Base-by-base conservation (phyloP, 768 basidiomycete genomes). In the Leucosporidium scottii region DNA sequence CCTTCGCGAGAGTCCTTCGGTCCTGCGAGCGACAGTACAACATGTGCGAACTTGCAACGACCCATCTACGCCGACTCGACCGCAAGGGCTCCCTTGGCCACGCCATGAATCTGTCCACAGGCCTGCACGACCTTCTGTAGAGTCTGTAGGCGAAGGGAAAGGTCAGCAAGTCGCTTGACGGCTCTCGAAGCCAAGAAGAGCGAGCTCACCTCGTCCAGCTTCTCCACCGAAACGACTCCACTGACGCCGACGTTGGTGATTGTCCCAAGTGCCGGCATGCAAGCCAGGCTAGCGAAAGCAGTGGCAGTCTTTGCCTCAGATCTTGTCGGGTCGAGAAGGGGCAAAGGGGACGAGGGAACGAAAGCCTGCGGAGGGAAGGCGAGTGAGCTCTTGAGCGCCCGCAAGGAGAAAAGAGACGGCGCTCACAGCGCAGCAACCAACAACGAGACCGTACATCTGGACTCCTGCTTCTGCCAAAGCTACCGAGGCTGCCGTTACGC, bases 401-500 rank as follows among this genome's bases (percentile, higher is more conserved):
- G 31, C 69, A 61, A 9, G 36, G n/a, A 27, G 1, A 39, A 57
- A 13, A 55, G 21, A n/a, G 17, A n/a, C 13, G 25, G 44, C 49
- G 77, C 86, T 71, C 73, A 91, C 91, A 39, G 87, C 87, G 34
- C 89, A 84, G 73, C 89, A 90, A 0, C 93, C 88, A 21, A 86
- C 82, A 7, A 93, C 93, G 20, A 99, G 81, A 4, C 92, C 96
- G 50, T 87, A 78, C 83, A 98, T 86, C 73, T 94, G 90, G 57
- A 98, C 87, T 3, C 93, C 92, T 20, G 94, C 93, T 76, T 94
- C 87, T 13, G 91, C 92, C 5, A 98, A 82, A 12, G 96, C 93
- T 2, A 90, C 85, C 73, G 89, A 91, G 1, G 91, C 90, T 23
- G 93, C 94, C 9, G 91, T 84, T 15, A 88, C 82, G 8, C 90